Base-by-base conservation (phyloP, 2,329 filamentous ascomycete species). In the Cytospora chrysosperma region DNA sequence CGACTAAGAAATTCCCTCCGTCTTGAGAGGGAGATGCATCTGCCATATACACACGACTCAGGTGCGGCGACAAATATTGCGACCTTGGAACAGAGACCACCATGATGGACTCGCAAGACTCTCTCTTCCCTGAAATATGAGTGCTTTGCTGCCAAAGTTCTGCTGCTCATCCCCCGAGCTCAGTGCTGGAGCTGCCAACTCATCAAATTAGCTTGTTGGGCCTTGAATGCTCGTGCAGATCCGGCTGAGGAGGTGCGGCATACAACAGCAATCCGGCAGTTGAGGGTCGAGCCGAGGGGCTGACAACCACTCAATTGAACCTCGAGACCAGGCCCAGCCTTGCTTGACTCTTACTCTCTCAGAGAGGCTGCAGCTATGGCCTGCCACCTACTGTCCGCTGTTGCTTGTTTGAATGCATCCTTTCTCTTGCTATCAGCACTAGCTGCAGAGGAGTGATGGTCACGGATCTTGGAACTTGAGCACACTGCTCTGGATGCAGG, bases 221-320 rank as follows among this genome's bases (percentile, higher is more conserved):
- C 56, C 52, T 65, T 24, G 30, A 40, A 51, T 19, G 34, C 49
- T 32, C 61, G 55, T 65, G 64, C 64, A 65, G 60, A 57, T 56
- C 60, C 43, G 64, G 64, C 64, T 56, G 53, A 57, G 57, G 54
- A 34, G 55, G 52, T 17, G 34, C 21, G 52, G n/a, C 51, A 61
- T 27, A 52, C 60, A 56, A 28, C 27, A 47, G 37, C 56, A 55
- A 50, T 21, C 50, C 60, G 56, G 61, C 56, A 56, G 49, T 54
- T 54, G 52, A 57, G 43, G 43, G 43, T 47, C 43, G 21, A 47
- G 43, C 32, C 32, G 15, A 19, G 21, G 43, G 43, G 43, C 24
- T 24, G n/a, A 47, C 43, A 47, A 34, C 43, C 43, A n/a, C n/a
- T n/a, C n/a, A 47, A 8, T 24, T 47, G 21, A 24, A 47, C 43